Evolutionary conservation across 768 basidiomycete genomes (phyloP), one percentile per base, ranked within the genome.

Genomic region (Termitomyces sp.): DNA sequence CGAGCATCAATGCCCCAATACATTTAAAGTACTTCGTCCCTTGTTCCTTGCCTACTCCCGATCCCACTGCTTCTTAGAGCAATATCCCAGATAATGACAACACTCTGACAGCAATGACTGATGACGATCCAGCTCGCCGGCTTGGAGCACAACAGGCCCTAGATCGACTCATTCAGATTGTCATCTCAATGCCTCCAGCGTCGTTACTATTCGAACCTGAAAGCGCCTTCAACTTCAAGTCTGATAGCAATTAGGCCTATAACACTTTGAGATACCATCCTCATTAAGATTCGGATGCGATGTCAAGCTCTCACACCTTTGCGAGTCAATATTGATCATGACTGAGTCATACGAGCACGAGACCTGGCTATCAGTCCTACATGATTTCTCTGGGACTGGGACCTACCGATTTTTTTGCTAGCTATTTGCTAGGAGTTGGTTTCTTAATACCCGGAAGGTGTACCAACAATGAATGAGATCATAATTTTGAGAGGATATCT

Each of bases 51-150:
- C n/a, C 5, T 52, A n/a, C 37, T 30, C 10, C 19, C 15, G 15
- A 12, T 5, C 23, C 21, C 30, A 26, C 15, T 14, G 7, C 28
- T 17, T 26, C 54, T 40, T 19, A 54, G 53, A 54, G 52, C 31
- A 58, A 52, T 12, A 54, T 58, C 23, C 30, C 46, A 19, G 46
- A 52, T 17, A 53, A 50, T 10, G 57, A 58, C 23, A 35, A 53
- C 5, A 19, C 48, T n/a, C 21, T 58, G 12, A 5, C 30, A 15
- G 46, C 19, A 19, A 54, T 58, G 52, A 42, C 45, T 17, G 19
- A 46, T 42, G 2, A 23, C 28, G 52, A 58, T 52, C 40, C 45
- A 12, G 26, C 19, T 3, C 7, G 31, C 21, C 50, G 53, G 26
- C 38, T 50, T 12, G 37, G 35, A 6, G 41, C 57, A 45, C 46